Evolutionary conservation across 768 basidiomycete genomes (phyloP), one percentile per base, ranked within the genome.

Genomic region (Suillus bovinus): DNA sequence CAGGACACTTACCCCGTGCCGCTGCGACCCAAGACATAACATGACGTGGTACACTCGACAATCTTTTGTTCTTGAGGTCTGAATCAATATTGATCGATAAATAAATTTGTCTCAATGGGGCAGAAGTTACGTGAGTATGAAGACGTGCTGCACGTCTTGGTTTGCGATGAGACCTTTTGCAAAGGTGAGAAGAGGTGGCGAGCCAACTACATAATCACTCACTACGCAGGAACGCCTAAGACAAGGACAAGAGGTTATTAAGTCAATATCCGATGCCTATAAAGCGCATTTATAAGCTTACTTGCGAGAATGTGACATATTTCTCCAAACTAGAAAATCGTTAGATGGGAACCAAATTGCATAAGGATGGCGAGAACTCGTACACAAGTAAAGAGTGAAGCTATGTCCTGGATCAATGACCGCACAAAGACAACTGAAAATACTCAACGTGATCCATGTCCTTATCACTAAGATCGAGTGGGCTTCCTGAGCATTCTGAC

Each of bases 21-120:
- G 67, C 89, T 90, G 29, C 90, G 78, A 0, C 89, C 88, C 10
- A 89, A 70, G 33, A 90, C 86, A 69, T 85, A 88, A 64, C 85
- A 89, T 0, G 88, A 88, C 8, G 80, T 75, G 0, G 76, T 75
- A 66, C 88, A 82, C 49, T 88, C 82, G n/a, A 88, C 81, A 14
- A 90, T 86, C 64, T 73, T 76, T 66, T 80, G 79, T 67, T 89
- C 86, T 52, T 80, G 74, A 0, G 80, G 67, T 4, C 79, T 81
- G 55, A 29, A 46, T 4, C 14, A 7, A 0, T 17, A 55, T n/a
- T n/a, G n/a, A n/a, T 38, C 4, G 29, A 61, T 27, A 65, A 24
- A 68, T 72, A 71, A 75, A 31, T 7, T 46, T 27, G 17, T 29
- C 44, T 27, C 13, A 36, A 60, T 9, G 24, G 31, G 33, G 38